Percentiles rank a stretch among this genome's conserved stretches.
phyloP scores from a whole-genome alignment of 345 rosid genomes.

The Orychophragmus violaceus region DNA sequence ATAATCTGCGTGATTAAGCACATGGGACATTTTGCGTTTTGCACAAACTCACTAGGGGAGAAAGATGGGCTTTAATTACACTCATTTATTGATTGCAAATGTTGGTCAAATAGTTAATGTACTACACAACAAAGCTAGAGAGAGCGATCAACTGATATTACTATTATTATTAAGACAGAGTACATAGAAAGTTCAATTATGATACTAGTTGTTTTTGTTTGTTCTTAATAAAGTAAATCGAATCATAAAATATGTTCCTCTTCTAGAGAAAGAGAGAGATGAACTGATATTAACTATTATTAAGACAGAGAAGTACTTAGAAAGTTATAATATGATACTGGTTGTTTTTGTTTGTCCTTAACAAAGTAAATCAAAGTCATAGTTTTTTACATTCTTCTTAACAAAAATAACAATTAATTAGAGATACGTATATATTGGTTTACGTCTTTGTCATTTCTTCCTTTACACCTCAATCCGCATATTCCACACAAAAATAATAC shows the following conservation, averaged over 20 bases:
- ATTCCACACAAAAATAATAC: no score
- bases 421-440: constrained; percentile 22
- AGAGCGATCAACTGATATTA: not conserved
- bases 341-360: constrained; percentile 15
- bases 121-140: constrained; percentile 23
- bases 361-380: constrained; percentile 15
- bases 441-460: constrained; percentile 37
- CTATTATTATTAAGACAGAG: not conserved
- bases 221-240: constrained; percentile 16
- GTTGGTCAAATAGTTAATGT: constrained; percentile 30
- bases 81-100: constrained; percentile 21
- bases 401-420: not conserved
- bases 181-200: constrained; percentile 3
- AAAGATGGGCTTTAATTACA: constrained; percentile 20
- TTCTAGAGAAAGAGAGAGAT: no score
- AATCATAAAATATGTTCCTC: no score
- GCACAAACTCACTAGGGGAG: constrained; percentile 26
- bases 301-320: constrained; percentile 1
- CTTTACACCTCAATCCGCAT: constrained; percentile 27
- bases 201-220: constrained; percentile 11
- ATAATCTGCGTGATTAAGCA: no score
- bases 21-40: constrained; percentile 29
- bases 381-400: constrained; percentile 12
- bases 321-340: not conserved
- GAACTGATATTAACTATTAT: not conserved